Evolutionary conservation across 2,329 filamentous ascomycete species (phyloP), one percentile per base, ranked within the genome.

Genomic region (Fusarium sp.): DNA sequence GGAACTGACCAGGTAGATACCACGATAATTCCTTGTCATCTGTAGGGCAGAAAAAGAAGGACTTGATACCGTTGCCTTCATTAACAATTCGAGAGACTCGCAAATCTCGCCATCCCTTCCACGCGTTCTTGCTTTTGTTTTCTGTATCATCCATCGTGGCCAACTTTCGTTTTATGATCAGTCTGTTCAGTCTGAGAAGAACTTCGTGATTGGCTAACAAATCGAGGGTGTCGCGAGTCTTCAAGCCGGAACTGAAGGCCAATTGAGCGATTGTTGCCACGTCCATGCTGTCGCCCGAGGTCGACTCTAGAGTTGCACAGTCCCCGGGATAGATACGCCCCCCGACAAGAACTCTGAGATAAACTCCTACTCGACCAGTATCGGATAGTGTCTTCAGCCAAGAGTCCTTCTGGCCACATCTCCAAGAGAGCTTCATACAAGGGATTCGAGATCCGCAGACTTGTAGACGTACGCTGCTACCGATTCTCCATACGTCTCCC

Each of bases 401-500:
- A 8, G 53, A 45, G 45, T 62, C 54, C 13, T 62, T 62, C 38
- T 62, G 59, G 5, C 54, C 59, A 38, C 59, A 62, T 30, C 59
- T 62, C 59, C 59, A 62, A 15, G 59, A 44, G 16, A 62, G 29
- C 24, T 62, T 62, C 59, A 62, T 62, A 29, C 59, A 62, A 38
- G 54, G 59, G 9, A 62, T 38, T 3, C 59, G 59, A 9, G 59
- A 58, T 24, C 59, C 59, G 12, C 54, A 62, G 11, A 62, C 59
- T 24, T 62, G 59, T 18, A 62, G 38, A n/a, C 59, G 59, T 20
- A 62, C 54, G 5, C n/a, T 44, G 6, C 18, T 34, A 5, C 59
- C 59, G 16, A 62, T 54, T 40, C 24, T 62, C 59, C 59, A 58
- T 25, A 58, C 25, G 29, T 62, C 59, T 4, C 59, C 59, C 12